Base-by-base conservation (phyloP, 1,284 basidiomycete species). In the Apiotrichum gamsii region DNA sequence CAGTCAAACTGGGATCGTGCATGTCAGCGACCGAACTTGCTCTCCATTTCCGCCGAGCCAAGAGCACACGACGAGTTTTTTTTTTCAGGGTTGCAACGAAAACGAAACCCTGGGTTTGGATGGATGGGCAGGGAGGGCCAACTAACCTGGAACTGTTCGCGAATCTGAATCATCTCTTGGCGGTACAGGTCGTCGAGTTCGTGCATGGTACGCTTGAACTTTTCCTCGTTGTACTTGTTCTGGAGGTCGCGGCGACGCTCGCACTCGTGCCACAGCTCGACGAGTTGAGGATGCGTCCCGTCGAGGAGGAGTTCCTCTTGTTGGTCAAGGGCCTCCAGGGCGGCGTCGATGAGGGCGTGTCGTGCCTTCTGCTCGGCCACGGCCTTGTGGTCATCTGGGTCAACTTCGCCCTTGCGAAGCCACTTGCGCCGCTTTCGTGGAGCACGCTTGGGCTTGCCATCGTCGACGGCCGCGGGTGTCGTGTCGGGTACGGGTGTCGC, bases 401-500 rank as follows among this genome's bases (percentile, higher is more conserved):
- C 67, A n/a, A 70, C 67, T 51, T 70, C 62, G n/a, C 67, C 67
- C 45, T 60, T 61, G 40, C 60, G 60, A 29, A 68, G 47, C 59
- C 61, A 65, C 44, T 65, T 67, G 40, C 65, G 57, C 46, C 57
- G 57, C 49, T 62, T 66, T 34, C 64, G 55, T 18, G 57, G 60
- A 18, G 51, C 52, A 20, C 61, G 55, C 40, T 58, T 58, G 18
- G 43, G 42, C 38, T 49, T 49, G 20, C 43, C 50, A 15, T 35
- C 39, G 10, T 39, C 46, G 21, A 29, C 32, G 23, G 38, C 39
- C 16, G 32, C 33, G 13, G 31, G 31, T 33, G 44, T 45, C 31
- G 38, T 24, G 21, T 37, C 43, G 39, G 3, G n/a, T 38, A 16
- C 37, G 28, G 28, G 14, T 18, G 33, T 15, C n/a, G 10, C 24